These are phyloP conservation scores for Prunus fruticosa DNA, from an alignment of 306 rosid species.

Conservation along the genomic window DNA sequence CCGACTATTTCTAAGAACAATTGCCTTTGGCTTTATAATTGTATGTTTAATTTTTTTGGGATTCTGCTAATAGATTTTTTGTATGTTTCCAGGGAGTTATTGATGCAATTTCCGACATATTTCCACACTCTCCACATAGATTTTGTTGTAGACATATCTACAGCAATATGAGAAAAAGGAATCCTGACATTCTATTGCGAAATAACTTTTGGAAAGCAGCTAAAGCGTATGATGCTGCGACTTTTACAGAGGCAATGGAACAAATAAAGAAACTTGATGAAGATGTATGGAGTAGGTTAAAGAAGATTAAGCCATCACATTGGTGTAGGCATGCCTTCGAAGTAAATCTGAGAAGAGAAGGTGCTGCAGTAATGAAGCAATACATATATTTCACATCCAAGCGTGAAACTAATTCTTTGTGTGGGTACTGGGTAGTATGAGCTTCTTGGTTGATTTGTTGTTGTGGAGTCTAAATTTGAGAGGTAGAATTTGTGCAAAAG, in stretches of 20 bases:
- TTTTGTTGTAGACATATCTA: not conserved
- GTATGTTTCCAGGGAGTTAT: too few relatives aligned
- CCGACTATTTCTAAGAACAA: too few relatives aligned
- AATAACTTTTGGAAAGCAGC: not conserved
- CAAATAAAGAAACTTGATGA: not conserved
- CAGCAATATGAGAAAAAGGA: not conserved
- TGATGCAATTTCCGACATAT: too few relatives aligned
- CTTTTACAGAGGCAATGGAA: not conserved
- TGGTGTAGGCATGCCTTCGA: too few relatives aligned
- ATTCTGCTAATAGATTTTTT: too few relatives aligned
- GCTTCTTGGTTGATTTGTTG: not conserved
- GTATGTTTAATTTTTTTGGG: too few relatives aligned
- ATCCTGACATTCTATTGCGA: not conserved
- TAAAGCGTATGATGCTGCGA: not conserved
- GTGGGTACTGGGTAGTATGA: too few relatives aligned
- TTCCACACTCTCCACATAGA: not conserved
- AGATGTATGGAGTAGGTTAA: not conserved
- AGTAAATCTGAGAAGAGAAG: too few relatives aligned
- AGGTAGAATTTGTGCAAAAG: constrained; percentile 15
- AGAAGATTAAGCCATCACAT: not conserved
- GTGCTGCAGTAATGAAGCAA: too few relatives aligned
- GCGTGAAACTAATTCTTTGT: too few relatives aligned
- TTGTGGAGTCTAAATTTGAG: not conserved
- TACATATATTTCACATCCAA: too few relatives aligned
- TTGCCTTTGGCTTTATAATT: too few relatives aligned